Evolutionary conservation across 331 rosid species (phyloP).

Genomic region (Rhamnella rubrinervis): DNA sequence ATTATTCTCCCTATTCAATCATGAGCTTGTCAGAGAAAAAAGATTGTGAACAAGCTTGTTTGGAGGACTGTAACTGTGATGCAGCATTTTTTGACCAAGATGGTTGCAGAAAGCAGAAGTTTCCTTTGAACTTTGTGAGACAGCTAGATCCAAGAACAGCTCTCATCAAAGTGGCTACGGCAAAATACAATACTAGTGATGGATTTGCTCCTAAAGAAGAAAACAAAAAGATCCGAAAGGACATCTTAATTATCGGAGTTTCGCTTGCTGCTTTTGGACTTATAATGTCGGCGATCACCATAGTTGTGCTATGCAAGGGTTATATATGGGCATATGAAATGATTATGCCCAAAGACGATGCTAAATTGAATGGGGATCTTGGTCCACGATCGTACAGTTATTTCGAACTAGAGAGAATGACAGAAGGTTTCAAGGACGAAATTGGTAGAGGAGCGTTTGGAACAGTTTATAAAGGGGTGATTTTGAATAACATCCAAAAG

Average conservation of each 20-base stretch:
- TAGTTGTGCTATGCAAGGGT: background rate
- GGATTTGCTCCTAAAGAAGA: background rate
- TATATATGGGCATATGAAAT: background rate
- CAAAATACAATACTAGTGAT: background rate
- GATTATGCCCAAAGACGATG: background rate
- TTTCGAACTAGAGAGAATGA: background rate
- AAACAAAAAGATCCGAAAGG: background rate
- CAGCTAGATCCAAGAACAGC: background rate
- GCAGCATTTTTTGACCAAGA: background rate
- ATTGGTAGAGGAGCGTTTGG: constrained; percentile 13
- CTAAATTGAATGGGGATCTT: background rate
- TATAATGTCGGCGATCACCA: background rate
- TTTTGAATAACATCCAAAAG: background rate
- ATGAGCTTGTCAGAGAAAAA: background rate
- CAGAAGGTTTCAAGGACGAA: constrained; percentile 9
- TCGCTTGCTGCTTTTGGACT: constrained; percentile 1
- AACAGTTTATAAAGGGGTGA: constrained; percentile 5
- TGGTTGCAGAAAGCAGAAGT: constrained; percentile 24
- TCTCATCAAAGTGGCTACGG: constrained; percentile 13
- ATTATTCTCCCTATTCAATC: background rate
- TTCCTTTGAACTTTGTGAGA: constrained; percentile 29
- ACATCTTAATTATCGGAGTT: background rate
- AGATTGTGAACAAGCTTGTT: background rate
- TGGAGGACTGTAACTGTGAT: background rate
- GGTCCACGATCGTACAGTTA: constrained; percentile 1